Percentiles rank a stretch among this genome's conserved stretches.
Conservation (phyloP, 192 early-diverging fungal genomes). For the Rhizophlyctis rosea region DNA sequence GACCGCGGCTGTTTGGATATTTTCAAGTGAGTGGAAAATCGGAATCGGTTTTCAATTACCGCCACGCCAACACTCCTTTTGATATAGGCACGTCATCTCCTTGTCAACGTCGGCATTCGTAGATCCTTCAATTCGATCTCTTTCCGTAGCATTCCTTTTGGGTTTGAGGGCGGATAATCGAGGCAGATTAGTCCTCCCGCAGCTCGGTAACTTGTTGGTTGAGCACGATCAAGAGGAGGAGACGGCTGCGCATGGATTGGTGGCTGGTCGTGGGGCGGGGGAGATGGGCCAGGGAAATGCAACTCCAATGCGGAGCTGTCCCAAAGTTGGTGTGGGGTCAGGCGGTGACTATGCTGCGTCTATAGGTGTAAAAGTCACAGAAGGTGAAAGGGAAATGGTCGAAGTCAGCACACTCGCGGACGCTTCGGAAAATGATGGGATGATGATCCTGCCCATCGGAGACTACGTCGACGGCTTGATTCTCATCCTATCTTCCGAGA, state of each 20-base stretch:
- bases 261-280: neutral
- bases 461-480: conserved; percentile 58
- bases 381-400: neutral
- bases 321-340: neutral
- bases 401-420: neutral
- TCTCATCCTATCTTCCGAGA: conserved; percentile 62
- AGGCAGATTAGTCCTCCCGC: conserved; percentile 8
- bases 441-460: conserved; percentile 11
- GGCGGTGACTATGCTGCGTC: neutral
- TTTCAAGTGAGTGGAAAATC: no score
- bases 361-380: neutral
- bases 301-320: neutral
- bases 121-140: conserved; percentile 7
- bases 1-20: conserved; percentile 16
- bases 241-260: neutral
- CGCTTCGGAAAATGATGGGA: neutral
- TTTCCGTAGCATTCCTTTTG: conserved; percentile 14
- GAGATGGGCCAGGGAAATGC: neutral
- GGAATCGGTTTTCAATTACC: no score
- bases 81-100: conserved; percentile 17
- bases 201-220: no score
- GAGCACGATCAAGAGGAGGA: neutral
- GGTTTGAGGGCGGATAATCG: conserved; percentile 9
- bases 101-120: conserved; percentile 17
- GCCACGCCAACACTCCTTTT: no score